These are phyloP conservation scores for Nicotiana benthamiana DNA, from an alignment of 257 asterid genomes.

Conservation along the genomic window DNA sequence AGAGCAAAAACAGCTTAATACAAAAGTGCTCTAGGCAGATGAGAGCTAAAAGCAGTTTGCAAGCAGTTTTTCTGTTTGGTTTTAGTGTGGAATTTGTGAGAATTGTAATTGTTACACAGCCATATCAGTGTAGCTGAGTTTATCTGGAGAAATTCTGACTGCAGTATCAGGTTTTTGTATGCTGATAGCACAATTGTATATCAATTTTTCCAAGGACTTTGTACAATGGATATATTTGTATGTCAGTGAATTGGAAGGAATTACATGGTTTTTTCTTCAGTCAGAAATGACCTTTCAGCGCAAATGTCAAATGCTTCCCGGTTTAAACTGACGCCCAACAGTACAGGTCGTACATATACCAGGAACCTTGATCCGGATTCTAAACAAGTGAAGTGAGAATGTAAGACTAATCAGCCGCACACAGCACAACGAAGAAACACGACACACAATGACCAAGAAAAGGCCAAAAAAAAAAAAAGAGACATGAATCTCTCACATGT, in stretches of 20 bases:
- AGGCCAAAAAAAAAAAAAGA: neutral
- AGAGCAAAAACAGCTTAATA: constrained; percentile 56
- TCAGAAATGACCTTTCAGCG: neutral
- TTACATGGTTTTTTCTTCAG: neutral
- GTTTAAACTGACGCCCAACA: neutral
- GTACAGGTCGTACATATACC: neutral
- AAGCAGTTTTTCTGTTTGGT: neutral
- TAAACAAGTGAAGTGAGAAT: neutral
- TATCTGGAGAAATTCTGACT: neutral
- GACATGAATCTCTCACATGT: neutral
- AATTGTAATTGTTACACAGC: neutral
- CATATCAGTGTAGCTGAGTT: neutral
- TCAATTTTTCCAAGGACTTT: neutral
- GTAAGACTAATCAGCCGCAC: neutral
- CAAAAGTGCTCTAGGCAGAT: neutral
- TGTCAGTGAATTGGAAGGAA: neutral
- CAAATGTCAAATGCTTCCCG: neutral
- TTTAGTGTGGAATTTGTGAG: neutral
- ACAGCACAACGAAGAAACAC: neutral
- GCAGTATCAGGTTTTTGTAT: neutral
- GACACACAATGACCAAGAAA: neutral
- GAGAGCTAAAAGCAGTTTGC: neutral
- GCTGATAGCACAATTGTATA: neutral
- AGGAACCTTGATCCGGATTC: neutral
- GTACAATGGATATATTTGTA: neutral